phyloP scores from a whole-genome alignment of 306 rosid species.

The Quercus ilex region DNA sequence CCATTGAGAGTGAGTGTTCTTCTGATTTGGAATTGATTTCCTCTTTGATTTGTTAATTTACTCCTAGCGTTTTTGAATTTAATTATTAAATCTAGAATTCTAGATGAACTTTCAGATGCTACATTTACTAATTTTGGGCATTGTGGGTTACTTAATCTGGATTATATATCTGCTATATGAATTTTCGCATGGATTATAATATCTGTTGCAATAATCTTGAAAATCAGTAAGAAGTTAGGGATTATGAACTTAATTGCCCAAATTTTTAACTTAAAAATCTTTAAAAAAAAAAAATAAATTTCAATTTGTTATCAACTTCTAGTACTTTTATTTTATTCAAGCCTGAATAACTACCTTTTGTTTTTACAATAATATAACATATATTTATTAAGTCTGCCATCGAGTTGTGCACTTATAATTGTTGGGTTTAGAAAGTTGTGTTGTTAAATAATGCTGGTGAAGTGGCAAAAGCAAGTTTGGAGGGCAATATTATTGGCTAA shows the following conservation, averaged over 20 bases:
- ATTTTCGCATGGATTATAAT: background rate
- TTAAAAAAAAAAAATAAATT: no score
- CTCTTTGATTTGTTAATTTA: background rate
- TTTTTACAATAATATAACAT: background rate
- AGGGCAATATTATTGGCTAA: background rate
- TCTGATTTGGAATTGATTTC: no score
- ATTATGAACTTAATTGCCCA: background rate
- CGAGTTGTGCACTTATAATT: background rate
- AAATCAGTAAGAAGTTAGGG: background rate
- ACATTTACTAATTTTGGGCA: no score
- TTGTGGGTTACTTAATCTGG: no score
- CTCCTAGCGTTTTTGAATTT: background rate
- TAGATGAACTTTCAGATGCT: background rate
- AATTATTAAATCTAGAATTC: background rate
- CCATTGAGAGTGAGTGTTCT: conserved; percentile 77
- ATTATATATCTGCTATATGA: no score
- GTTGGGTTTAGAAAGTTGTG: background rate
- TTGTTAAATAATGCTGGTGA: background rate
- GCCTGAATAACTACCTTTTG: no score
- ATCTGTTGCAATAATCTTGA: background rate
- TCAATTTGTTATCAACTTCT: background rate
- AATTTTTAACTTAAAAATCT: background rate
- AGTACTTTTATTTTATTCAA: background rate
- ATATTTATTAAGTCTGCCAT: background rate
- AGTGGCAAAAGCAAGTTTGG: background rate